Evolutionary conservation across 1,284 basidiomycete genomes (phyloP), one percentile per base, ranked within the genome.

Genomic region (Leccinum subrobustum): DNA sequence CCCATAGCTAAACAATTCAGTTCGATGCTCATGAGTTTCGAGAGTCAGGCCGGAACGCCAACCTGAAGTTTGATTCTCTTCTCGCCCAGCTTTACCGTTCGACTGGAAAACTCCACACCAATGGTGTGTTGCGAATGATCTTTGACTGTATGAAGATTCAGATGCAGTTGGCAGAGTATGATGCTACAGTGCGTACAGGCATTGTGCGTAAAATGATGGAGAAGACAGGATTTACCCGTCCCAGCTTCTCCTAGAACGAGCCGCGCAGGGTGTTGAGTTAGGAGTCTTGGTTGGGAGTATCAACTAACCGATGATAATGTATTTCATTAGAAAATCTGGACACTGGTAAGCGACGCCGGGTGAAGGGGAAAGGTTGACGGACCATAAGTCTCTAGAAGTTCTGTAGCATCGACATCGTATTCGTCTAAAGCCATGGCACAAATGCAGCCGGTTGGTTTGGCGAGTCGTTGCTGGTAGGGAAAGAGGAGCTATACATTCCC

Each of bases 81-180:
- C 80, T 96, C 94, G 61, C 92, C 95, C 52, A 97, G 83, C 68
- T 89, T 89, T 57, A 97, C 84, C 1, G 93, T 93, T 62, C 93
- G 81, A 73, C 92, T 95, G 8, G 93, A 94, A 74, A 97, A 96
- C 71, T 96, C 95, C 35, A 97, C 95, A 11, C 96, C 96, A 64
- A 99, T 98, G 12, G 96, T 99, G 74, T 99, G 96, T 75, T 96
- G 91, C 0, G 95, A 95, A 71, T 96, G 91, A 68, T 95, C 92
- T 78, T 96, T 97, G 84, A 96, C 95, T 97, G 73, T 7, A 48
- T 56, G 54, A 53, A 33, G 51, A 25, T 61, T 64, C 14, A 64
- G 60, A 62, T 20, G 56, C 14, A 53, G 52, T 44, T 25, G 44
- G 60, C 33, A 57, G 54, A 51, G 55, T 3, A 47, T 47, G 20